These are phyloP conservation scores for Populus hybrid DNA, from an alignment of 441 rosid genomes.

Conservation along the genomic window DNA sequence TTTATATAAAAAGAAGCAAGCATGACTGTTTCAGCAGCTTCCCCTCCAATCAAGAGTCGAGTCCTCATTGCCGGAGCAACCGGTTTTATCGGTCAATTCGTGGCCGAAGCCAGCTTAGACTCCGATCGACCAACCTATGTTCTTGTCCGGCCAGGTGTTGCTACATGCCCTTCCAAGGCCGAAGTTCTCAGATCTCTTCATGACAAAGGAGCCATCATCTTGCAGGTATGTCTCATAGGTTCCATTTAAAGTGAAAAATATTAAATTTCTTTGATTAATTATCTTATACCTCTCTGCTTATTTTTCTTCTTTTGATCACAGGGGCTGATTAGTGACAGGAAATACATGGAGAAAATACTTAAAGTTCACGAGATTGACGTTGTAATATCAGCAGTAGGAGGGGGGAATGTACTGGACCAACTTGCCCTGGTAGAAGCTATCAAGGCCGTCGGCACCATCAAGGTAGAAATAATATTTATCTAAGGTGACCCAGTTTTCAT, in stretches of 20 bases:
- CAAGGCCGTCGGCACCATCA: slow-evolving; percentile 38
- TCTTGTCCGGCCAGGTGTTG: slow-evolving; percentile 28
- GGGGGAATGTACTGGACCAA: slow-evolving; percentile 31
- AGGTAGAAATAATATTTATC: slow-evolving; percentile 23
- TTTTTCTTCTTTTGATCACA: not conserved
- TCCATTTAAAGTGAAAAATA: not conserved
- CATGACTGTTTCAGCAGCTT: slow-evolving; percentile 29
- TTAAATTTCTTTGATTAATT: not conserved
- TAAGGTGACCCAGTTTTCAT: not conserved
- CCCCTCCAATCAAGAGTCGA: slow-evolving; percentile 20
- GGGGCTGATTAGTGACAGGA: slow-evolving; percentile 26
- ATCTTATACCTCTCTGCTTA: not conserved
- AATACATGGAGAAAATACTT: slow-evolving; percentile 26
- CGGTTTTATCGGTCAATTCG: slow-evolving; percentile 39
- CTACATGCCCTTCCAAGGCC: slow-evolving; percentile 17
- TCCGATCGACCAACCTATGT: slow-evolving; percentile 34
- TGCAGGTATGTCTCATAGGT: slow-evolving; percentile 15
- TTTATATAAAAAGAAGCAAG: not conserved
- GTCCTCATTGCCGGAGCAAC: slow-evolving; percentile 48
- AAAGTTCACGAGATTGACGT: slow-evolving; percentile 31
- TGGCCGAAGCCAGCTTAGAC: slow-evolving; percentile 33
- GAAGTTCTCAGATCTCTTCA: slow-evolving; percentile 23
- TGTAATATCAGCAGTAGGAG: slow-evolving; percentile 45
- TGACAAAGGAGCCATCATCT: slow-evolving; percentile 36
- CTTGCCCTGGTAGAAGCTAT: slow-evolving; percentile 33